phyloP scores from a whole-genome alignment of 495 filamentous ascomycete species.

The Diplogelasinospora grovesii region DNA sequence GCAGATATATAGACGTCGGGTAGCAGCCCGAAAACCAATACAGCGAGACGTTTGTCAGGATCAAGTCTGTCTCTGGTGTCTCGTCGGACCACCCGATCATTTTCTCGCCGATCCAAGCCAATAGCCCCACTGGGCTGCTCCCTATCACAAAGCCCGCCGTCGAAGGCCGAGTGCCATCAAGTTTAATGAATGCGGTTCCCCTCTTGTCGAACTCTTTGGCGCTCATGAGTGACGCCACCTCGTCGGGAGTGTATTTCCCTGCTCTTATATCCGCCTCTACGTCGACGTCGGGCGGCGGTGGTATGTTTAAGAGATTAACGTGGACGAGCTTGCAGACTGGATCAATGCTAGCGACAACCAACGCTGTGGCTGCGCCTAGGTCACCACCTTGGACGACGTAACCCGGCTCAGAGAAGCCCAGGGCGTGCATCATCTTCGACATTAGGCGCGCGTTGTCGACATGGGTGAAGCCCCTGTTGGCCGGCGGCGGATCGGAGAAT shows the following conservation, averaged over 20 bases:
- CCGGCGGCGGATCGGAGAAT: constrained; percentile 47
- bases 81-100: not conserved
- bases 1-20: not conserved
- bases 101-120: constrained; percentile 4
- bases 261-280: constrained; percentile 1
- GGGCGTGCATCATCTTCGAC: constrained; percentile 48
- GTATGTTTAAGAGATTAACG: not conserved
- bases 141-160: constrained; percentile 1
- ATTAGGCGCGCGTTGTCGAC: constrained; percentile 41
- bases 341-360: not conserved
- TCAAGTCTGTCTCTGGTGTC: not conserved
- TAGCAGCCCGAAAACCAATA: constrained; percentile 4
- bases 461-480: constrained; percentile 41
- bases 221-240: not conserved
- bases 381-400: constrained; percentile 64
- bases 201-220: not conserved
- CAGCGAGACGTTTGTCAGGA: constrained; percentile 2
- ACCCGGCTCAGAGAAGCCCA: constrained; percentile 43
- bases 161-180: not conserved
- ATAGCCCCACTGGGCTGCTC: not conserved
- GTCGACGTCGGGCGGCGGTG: not conserved
- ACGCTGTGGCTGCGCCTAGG: constrained; percentile 24
- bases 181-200: constrained; percentile 1
- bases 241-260: constrained; percentile 1
- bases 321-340: not conserved